Evolutionary conservation across 2,329 filamentous ascomycete species (phyloP), one percentile per base, ranked within the genome.

Genomic region (Aureobasidium leucospermi): DNA sequence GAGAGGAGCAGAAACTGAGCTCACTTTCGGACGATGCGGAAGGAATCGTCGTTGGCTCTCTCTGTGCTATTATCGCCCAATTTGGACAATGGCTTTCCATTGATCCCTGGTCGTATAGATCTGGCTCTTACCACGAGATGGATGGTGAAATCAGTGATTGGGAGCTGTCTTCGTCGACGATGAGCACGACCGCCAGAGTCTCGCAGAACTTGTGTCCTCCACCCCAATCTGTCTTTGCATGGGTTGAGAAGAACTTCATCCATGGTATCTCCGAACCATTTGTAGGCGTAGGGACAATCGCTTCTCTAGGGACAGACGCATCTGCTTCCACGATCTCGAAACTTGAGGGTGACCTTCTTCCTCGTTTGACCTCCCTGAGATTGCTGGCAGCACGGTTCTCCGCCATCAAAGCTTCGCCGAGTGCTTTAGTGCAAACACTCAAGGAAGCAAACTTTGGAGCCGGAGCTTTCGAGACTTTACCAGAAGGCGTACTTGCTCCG

Each of bases 1-100:
- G 88, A 0, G 93, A 99, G 71, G 94, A 99, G 70, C 81, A 88
- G 63, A 97, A 96, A 69, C 81, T 99, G 1, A 84, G 89, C n/a
- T 60, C 51, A 15, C 59, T 72, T 15, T 38, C 51, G 23, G 52
- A 56, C 42, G 34, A 43, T n/a, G 31, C 29, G 6, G 36, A 23
- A 8, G 32, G 46, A 5, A 43, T 45, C 8, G 42, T 47, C 15
- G 28, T 31, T 29, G 11, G 19, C 29, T 52, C 32, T 43, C 73
- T 97, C 23, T 83, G 84, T n/a, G 85, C 88, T 15, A 72, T 96
- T 1, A 76, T 97, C 45, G 85, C 87, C 47, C 93, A 96, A 69
- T 79, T 99, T 60, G 84, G 87, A 1, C 78, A 81, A 57, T 97
- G 93, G 92, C 77, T 99, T 28, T 83, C 84, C 8, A 96, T 93